Conservation (phyloP, 306 rosid species). For the Sindora glabra region DNA sequence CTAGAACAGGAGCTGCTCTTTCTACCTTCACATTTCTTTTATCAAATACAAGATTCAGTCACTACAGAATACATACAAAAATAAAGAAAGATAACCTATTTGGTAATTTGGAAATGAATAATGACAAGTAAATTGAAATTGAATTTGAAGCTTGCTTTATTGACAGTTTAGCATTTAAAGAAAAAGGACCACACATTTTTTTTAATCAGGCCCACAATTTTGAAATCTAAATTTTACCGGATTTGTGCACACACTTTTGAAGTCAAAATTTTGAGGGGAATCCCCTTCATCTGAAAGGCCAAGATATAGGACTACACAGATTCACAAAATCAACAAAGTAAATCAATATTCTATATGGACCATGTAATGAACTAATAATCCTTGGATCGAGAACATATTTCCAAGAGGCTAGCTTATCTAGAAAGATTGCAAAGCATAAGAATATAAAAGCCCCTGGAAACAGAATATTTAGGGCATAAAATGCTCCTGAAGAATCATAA, state of each 20-base stretch:
- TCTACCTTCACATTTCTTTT: slow-evolving; percentile 51
- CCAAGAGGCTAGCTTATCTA: neutral
- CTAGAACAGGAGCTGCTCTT: slow-evolving; percentile 43
- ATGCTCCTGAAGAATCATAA: no score
- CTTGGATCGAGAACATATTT: neutral
- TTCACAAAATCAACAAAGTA: no score
- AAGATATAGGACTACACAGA: no score
- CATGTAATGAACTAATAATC: neutral
- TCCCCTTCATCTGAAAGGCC: no score
- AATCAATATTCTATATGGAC: no score
- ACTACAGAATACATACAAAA: neutral
- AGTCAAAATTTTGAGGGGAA: no score
- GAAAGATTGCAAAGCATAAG: neutral
- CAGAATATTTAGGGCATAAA: no score
- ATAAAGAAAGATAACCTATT: no score
- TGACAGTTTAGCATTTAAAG: neutral
- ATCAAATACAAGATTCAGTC: neutral
- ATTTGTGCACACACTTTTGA: neutral
- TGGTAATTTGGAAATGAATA: neutral
- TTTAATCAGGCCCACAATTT: no score
- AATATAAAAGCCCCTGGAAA: neutral
- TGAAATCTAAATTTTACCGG: neutral
- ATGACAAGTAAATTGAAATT: neutral
- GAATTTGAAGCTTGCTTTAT: neutral
- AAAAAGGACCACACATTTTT: neutral